phyloP scores from a whole-genome alignment of 352 stramenopile genomes.

The Pythium aquatile region DNA sequence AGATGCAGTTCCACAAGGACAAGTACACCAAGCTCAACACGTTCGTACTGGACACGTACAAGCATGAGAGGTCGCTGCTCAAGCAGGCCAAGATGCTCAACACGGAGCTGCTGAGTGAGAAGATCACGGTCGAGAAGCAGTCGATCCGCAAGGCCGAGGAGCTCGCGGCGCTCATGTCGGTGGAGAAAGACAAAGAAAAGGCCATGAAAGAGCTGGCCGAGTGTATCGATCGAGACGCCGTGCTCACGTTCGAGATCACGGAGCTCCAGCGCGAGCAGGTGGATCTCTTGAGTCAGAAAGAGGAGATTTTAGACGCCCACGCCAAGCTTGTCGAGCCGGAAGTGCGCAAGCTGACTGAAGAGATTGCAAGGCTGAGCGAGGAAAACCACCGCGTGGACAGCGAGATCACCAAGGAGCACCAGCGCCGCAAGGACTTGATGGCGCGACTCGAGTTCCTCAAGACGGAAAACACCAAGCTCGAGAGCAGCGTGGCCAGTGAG shows the following conservation, averaged over 20 bases:
- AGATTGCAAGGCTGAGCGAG: slow-evolving; percentile 63
- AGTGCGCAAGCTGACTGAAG: slow-evolving; percentile 63
- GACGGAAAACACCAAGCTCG: slow-evolving; percentile 60
- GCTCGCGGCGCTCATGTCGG: slow-evolving; percentile 58
- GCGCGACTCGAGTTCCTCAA: slow-evolving; percentile 57
- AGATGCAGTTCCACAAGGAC: slow-evolving; percentile 81
- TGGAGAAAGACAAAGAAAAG: slow-evolving; percentile 82
- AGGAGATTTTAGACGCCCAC: slow-evolving; percentile 75
- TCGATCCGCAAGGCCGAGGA: slow-evolving; percentile 82
- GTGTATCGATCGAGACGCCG: slow-evolving; percentile 73
- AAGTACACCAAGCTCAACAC: slow-evolving; percentile 73
- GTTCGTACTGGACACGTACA: slow-evolving; percentile 75
- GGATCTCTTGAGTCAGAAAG: slow-evolving; percentile 68
- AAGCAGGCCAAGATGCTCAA: slow-evolving; percentile 84
- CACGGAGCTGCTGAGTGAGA: slow-evolving; percentile 78
- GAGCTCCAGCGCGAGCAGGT: slow-evolving; percentile 83
- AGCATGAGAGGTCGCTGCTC: slow-evolving; percentile 77
- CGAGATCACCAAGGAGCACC: slow-evolving; percentile 68
- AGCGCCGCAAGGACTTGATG: slow-evolving; percentile 65
- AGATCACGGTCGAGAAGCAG: slow-evolving; percentile 87
- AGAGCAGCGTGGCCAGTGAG: slow-evolving; percentile 41
- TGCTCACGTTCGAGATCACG: slow-evolving; percentile 85
- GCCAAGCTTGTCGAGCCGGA: slow-evolving; percentile 84
- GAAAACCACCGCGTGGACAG: slow-evolving; percentile 66
- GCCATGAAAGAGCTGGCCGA: slow-evolving; percentile 77